Evolutionary conservation across 257 asterid genomes (phyloP).

Genomic region (Solanum chmielewskii): DNA sequence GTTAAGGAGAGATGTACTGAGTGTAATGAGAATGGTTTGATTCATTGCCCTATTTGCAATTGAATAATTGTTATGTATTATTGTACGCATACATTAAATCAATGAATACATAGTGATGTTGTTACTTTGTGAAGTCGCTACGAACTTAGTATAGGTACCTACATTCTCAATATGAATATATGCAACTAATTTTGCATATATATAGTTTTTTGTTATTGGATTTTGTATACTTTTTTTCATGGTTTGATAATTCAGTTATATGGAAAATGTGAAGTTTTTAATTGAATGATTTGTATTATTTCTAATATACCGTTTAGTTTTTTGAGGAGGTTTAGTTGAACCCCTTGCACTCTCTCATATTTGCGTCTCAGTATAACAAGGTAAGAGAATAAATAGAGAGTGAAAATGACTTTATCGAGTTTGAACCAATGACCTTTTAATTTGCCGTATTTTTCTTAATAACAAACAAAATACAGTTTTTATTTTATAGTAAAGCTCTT

Average conservation of each 20-base stretch:
- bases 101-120: neutral
- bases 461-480: fast-evolving
- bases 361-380: neutral
- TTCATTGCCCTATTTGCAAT: slow-evolving; percentile 24
- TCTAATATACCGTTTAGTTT: too few species aligned
- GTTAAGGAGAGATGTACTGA: slow-evolving; percentile 20
- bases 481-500: neutral
- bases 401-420: neutral
- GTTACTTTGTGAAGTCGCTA: neutral
- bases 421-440: neutral
- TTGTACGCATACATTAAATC: neutral
- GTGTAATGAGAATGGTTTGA: slow-evolving; percentile 38
- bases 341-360: neutral
- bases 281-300: neutral
- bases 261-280: neutral
- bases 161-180: neutral
- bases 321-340: neutral
- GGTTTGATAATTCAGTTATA: neutral
- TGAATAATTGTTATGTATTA: neutral
- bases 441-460: neutral
- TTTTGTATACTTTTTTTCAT: neutral
- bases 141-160: neutral
- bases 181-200: neutral
- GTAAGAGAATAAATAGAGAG: neutral
- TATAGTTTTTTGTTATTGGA: neutral